Conservation (phyloP, 805 yeast genomes). For the Ogataea philodendri region DNA sequence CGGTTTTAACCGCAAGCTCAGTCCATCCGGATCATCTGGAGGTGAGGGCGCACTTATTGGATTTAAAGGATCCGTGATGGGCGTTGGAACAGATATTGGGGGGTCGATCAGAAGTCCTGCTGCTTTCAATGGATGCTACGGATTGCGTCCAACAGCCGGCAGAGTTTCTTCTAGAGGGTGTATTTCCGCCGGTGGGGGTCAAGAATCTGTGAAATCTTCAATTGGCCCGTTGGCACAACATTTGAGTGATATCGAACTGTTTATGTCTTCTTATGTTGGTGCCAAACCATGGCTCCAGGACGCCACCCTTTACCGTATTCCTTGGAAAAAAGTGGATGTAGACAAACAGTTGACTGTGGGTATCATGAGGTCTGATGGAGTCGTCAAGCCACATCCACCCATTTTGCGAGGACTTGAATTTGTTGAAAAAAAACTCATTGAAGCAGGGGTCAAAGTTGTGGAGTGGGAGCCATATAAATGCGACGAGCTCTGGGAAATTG, state of each 20-base stretch:
- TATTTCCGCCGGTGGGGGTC: slow-evolving; percentile 42
- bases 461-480: slow-evolving; percentile 56
- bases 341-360: slow-evolving; percentile 44
- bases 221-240: slow-evolving; percentile 48
- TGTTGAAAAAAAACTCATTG: slow-evolving; percentile 49
- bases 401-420: slow-evolving; percentile 41
- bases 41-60: slow-evolving; percentile 10
- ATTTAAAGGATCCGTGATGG: slow-evolving; percentile 8
- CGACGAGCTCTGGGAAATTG: slow-evolving; percentile 53
- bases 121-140: slow-evolving; percentile 49
- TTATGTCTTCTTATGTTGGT: slow-evolving; percentile 37
- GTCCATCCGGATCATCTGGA: slow-evolving; percentile 8
- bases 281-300: slow-evolving; percentile 40
- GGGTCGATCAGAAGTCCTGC: slow-evolving; percentile 38
- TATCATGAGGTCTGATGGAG: slow-evolving; percentile 46
- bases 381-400: slow-evolving; percentile 52
- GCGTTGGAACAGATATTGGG: slow-evolving; percentile 10
- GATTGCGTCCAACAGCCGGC: slow-evolving; percentile 47
- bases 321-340: slow-evolving; percentile 44
- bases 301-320: slow-evolving; percentile 46
- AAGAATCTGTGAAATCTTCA: slow-evolving; percentile 45
- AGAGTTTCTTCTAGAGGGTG: slow-evolving; percentile 43
- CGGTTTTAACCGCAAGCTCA: slow-evolving; percentile 6
- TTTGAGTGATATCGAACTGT: slow-evolving; percentile 46
- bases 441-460: slow-evolving; percentile 54